Evolutionary conservation across 2,329 filamentous ascomycete species (phyloP).

Genomic region (Lasiodiplodia theobromae): DNA sequence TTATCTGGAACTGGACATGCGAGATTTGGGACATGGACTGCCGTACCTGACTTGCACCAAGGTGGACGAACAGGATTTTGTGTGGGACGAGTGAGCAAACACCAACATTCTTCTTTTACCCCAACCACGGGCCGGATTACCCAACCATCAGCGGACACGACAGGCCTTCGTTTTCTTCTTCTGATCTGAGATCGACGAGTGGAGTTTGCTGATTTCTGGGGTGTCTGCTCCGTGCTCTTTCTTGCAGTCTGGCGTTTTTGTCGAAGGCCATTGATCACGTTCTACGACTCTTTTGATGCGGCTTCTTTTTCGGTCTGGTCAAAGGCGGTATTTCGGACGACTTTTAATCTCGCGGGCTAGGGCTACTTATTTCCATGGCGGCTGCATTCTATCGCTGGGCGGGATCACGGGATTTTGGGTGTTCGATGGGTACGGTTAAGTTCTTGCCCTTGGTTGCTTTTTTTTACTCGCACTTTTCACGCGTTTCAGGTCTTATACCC

Average conservation of each 20-base stretch:
- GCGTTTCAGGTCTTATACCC: constrained; percentile 22
- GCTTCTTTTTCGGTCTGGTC: not conserved
- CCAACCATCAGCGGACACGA: constrained; percentile 16
- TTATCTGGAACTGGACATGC: constrained; percentile 79
- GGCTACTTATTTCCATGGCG: not conserved
- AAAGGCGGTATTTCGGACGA: not conserved
- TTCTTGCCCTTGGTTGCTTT: not conserved
- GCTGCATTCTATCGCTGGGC: constrained; percentile 4
- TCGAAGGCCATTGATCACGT: constrained; percentile 23
- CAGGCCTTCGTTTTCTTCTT: not conserved
- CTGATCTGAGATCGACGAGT: not conserved
- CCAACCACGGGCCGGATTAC: not conserved
- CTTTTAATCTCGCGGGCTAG: not conserved
- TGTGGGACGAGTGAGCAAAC: constrained; percentile 60
- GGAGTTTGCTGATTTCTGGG: constrained; percentile 22
- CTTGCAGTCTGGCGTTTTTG: constrained; percentile 21
- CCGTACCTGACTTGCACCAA: constrained; percentile 71
- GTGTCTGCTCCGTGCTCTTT: constrained; percentile 4
- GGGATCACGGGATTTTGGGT: not conserved
- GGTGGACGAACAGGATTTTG: constrained; percentile 68
- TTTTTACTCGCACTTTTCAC: not conserved
- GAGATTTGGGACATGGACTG: constrained; percentile 46
- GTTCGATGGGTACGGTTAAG: not conserved
- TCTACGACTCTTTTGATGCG: constrained; percentile 15
- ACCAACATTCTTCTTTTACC: constrained; percentile 16